Base-by-base conservation (phyloP, 1,139 yeast genomes). In the Kluyveromyces sp. region DNA sequence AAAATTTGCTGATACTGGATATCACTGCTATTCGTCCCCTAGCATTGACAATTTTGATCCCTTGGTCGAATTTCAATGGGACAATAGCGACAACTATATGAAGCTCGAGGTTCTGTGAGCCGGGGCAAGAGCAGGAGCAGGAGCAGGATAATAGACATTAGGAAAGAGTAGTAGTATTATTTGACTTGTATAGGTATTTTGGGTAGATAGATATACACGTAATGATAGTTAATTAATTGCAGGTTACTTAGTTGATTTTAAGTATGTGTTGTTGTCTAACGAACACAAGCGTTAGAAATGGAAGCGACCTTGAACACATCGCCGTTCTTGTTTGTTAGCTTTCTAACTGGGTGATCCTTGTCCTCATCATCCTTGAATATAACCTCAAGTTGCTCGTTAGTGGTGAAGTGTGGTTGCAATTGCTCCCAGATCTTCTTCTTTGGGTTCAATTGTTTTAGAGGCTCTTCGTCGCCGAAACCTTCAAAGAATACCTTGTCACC, bases 361-460 rank as follows among this genome's bases (percentile, higher is more conserved):
- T 71, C 69, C 43, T 59, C 63, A 21, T 67, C 72, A 59, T 75
- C 83, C 59, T 83, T 83, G 75, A 78, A 90, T 51, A 87, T 77
- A 42, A 90, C 96, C 64, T 86, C 87, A 50, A 83, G 76, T 45
- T 71, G 70, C 39, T 80, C 94, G 57, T 74, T 81, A 40, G 97
- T 90, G 49, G 92, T 72, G 75, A 92, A 90, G 50, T 77, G 74
- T 45, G 97, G 97, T 74, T 94, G 98, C 55, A 87, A 74, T 45
- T 90, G 77, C 75, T 94, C 99, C 92, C 96, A 94, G 53, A 92
- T 75, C 78, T 94, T 94, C 85, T 92, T 94, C 82, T 94, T 94
- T 59, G 99, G 98, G 72, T 92, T 90, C 69, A 94, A 76, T 65
- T 83, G 94, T 65, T 88, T 79, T 69, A 89, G 95, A 55, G 99